Evolutionary conservation across 257 asterid species (phyloP).

Genomic region (Gynochthodes officinalis): DNA sequence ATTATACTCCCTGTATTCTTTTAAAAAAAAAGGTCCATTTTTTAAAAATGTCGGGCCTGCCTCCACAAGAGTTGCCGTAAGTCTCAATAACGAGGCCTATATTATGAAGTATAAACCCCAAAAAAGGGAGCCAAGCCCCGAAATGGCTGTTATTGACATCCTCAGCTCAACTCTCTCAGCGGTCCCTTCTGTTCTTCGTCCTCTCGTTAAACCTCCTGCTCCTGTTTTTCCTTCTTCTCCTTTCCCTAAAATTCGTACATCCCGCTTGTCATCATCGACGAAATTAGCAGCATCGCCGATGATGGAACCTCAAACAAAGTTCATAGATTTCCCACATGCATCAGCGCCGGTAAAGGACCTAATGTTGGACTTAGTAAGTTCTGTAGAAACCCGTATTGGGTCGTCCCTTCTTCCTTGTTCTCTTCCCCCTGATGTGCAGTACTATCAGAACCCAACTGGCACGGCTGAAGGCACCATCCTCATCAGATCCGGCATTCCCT

Average conservation of each 20-base stretch:
- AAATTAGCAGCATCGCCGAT: constrained; percentile 26
- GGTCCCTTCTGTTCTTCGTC: background rate
- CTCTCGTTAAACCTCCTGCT: background rate
- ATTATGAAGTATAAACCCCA: no score
- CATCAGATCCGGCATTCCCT: constrained; percentile 60
- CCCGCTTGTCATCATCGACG: constrained; percentile 5
- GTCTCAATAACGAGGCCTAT: no score
- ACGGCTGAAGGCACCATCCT: constrained; percentile 58
- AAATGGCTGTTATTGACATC: constrained; percentile 7
- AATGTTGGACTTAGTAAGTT: constrained; percentile 64
- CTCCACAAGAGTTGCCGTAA: no score
- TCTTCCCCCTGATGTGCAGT: constrained; percentile 62
- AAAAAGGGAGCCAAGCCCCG: no score
- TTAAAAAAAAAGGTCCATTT: no score
- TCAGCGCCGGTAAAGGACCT: constrained; percentile 54
- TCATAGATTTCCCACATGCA: constrained; percentile 69
- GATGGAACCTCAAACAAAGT: constrained; percentile 45
- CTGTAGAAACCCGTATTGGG: constrained; percentile 57
- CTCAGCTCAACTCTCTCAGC: background rate
- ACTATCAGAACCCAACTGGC: constrained; percentile 39
- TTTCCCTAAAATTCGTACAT: background rate
- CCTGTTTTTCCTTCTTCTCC: background rate
- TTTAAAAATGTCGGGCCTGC: no score
- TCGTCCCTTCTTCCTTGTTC: constrained; percentile 60
- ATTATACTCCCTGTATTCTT: no score